Evolutionary conservation across 2,329 filamentous ascomycete genomes (phyloP).

Genomic region (Graphilbum fragrans): DNA sequence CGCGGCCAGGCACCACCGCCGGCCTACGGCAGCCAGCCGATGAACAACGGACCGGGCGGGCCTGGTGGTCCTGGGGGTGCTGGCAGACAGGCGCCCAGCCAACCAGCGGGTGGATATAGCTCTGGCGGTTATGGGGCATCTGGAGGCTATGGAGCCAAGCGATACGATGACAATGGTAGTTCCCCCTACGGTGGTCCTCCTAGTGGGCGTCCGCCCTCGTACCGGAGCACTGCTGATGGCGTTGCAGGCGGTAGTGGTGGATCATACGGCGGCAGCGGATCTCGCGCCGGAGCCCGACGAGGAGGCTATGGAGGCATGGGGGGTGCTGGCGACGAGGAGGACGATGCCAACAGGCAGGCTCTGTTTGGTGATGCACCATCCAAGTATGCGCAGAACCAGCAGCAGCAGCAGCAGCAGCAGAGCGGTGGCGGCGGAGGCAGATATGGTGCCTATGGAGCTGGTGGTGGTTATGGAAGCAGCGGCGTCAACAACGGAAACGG

Average conservation of each 20-base stretch:
- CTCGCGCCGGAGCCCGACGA: slow-evolving; percentile 21
- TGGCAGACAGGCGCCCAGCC: slow-evolving; percentile 9
- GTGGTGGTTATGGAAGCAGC: neutral
- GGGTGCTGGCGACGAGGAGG: slow-evolving; percentile 22
- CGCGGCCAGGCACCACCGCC: slow-evolving; percentile 14
- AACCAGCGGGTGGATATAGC: slow-evolving; percentile 32
- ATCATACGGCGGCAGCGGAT: slow-evolving; percentile 15
- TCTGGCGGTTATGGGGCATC: slow-evolving; percentile 38
- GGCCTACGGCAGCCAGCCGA: slow-evolving; percentile 8
- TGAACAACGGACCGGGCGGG: slow-evolving; percentile 1
- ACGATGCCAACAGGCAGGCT: slow-evolving; percentile 46
- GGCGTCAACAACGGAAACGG: slow-evolving; percentile 1
- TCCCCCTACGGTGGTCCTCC: neutral
- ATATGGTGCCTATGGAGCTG: neutral
- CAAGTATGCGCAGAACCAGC: slow-evolving; percentile 27
- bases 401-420: slow-evolving; percentile 27
- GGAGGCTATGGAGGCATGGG: slow-evolving; percentile 52
- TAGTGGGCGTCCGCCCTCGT: slow-evolving; percentile 8
- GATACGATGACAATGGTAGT: slow-evolving; percentile 29
- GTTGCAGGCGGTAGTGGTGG: slow-evolving; percentile 1
- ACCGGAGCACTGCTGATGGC: slow-evolving; percentile 9
- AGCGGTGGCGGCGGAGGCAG: neutral
- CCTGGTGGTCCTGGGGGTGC: slow-evolving; percentile 10
- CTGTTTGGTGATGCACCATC: slow-evolving; percentile 47
- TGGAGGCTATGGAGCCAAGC: slow-evolving; percentile 38